Percentiles rank a stretch among this genome's conserved stretches.
phyloP scores from a whole-genome alignment of 352 stramenopile species.

The Globisporangium abappressorium region DNA sequence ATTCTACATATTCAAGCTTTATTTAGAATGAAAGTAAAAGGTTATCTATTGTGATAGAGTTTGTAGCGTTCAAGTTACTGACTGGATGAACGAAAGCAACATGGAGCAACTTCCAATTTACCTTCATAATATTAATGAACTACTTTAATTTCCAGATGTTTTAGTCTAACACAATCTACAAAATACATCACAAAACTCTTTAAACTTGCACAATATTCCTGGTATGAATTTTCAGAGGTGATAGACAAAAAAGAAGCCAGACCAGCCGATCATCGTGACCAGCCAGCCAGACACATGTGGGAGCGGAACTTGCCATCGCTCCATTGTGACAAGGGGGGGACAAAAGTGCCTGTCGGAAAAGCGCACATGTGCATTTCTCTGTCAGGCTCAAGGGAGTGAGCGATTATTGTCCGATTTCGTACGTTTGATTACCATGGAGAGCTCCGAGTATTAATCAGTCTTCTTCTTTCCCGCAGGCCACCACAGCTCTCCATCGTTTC shows the following conservation, averaged over 20 bases:
- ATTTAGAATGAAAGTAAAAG: too few relatives aligned
- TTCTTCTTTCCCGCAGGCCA: background rate
- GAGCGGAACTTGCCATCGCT: background rate
- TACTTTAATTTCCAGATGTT: too few relatives aligned
- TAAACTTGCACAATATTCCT: background rate
- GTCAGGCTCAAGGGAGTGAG: background rate
- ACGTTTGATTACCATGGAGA: background rate
- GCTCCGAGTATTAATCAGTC: background rate
- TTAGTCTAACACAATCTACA: too few relatives aligned
- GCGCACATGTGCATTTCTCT: background rate
- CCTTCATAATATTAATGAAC: background rate
- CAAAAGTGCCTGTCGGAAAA: background rate
- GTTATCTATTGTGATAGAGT: too few relatives aligned
- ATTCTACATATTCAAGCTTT: too few relatives aligned
- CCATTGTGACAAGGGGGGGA: background rate
- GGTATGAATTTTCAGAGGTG: background rate
- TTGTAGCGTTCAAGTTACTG: background rate
- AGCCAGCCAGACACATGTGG: background rate
- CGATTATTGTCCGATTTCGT: background rate
- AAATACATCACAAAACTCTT: background rate
- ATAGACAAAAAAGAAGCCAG: background rate
- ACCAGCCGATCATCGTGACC: background rate
- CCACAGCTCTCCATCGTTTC: background rate
- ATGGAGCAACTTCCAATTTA: background rate
- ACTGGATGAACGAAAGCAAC: background rate